Conservation (phyloP, 2,329 filamentous ascomycete genomes). For the Monosporascus ibericus region DNA sequence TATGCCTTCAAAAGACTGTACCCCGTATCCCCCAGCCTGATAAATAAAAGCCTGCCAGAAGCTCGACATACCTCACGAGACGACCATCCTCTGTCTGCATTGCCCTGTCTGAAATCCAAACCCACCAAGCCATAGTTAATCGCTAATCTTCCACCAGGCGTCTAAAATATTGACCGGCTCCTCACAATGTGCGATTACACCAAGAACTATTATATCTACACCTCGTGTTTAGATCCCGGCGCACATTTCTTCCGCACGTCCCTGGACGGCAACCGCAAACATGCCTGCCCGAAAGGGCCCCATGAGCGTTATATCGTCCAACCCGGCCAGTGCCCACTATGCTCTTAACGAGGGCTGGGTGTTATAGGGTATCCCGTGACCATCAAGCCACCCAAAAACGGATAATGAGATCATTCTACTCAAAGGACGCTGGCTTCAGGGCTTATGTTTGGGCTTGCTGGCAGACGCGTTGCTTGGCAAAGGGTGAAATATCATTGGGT, state of each 20-base stretch:
- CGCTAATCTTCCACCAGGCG: conserved; percentile 1
- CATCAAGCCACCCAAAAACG: background rate
- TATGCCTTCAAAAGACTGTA: conserved; percentile 12
- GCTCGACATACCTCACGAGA: background rate
- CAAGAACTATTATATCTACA: conserved; percentile 74
- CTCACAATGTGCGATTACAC: conserved; percentile 56
- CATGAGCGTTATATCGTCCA: conserved; percentile 71
- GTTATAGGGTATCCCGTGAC: background rate
- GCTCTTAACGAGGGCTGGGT: conserved; percentile 14
- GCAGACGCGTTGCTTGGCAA: background rate
- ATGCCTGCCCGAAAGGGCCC: conserved; percentile 55
- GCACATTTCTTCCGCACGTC: conserved; percentile 66
- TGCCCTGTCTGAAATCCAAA: background rate
- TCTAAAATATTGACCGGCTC: conserved; percentile 3
- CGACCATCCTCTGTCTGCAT: background rate
- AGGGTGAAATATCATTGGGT: background rate
- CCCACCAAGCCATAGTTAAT: background rate
- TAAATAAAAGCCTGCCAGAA: background rate
- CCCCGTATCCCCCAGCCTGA: background rate
- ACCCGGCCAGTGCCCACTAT: conserved; percentile 55
- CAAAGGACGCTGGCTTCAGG: background rate
- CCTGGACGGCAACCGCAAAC: conserved; percentile 56
- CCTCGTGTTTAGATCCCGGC: conserved; percentile 61
- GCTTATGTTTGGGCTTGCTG: background rate
- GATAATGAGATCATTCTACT: background rate